These are phyloP conservation scores for Quillaja saponaria DNA, from an alignment of 306 rosid genomes.

Conservation along the genomic window DNA sequence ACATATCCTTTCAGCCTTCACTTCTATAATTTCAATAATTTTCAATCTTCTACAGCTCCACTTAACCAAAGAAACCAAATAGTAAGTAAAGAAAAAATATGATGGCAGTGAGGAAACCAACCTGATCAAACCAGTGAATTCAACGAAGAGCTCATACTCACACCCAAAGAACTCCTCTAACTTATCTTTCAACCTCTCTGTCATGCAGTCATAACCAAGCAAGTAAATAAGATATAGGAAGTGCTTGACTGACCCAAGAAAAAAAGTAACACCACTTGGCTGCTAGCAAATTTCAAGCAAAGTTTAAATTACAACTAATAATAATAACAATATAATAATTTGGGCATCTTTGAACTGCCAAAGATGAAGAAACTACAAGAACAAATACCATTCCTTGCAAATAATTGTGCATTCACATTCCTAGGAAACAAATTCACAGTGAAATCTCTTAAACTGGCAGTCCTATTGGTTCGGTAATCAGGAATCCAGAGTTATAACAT, in stretches of 20 bases:
- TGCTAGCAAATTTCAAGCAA: neutral
- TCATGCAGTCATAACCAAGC: slow-evolving; percentile 18
- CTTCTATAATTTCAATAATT: neutral
- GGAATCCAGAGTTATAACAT: no score
- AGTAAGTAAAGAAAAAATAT: neutral
- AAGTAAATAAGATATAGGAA: neutral
- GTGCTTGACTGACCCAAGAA: neutral
- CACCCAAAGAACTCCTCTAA: slow-evolving; percentile 81
- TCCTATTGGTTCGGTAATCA: no score
- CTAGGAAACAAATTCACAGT: no score
- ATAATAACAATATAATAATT: no score
- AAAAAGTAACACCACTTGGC: neutral
- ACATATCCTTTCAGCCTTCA: no score
- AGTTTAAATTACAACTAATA: no score
- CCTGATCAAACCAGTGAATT: slow-evolving; percentile 96
- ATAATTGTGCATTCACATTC: no score
- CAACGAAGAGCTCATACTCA: slow-evolving; percentile 75
- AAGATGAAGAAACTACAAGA: no score
- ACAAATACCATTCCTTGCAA: no score
- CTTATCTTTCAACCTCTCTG: slow-evolving; percentile 90
- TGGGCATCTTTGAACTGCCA: no score
- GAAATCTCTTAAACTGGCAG: no score
- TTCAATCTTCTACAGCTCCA: neutral
- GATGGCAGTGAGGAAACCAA: slow-evolving; percentile 26
- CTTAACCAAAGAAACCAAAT: no score